Evolutionary conservation across 305 asterid species (phyloP).

Genomic region (Solanum chacoense): DNA sequence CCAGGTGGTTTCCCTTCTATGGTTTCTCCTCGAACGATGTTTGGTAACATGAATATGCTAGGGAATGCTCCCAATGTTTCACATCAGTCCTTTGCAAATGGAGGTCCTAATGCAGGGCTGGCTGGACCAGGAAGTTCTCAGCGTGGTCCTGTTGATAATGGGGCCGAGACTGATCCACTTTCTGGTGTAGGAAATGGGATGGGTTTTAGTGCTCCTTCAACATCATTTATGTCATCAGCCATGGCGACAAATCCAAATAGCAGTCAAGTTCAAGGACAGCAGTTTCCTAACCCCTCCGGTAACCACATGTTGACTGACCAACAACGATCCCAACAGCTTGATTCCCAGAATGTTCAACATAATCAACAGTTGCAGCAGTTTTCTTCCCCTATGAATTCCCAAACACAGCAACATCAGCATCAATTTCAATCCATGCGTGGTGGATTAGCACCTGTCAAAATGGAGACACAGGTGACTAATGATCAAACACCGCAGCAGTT

Average conservation of each 20-base stretch:
- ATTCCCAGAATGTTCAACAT: conserved; percentile 45
- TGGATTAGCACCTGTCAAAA: conserved; percentile 54
- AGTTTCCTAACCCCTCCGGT: conserved; percentile 37
- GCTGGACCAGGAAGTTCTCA: conserved; percentile 43
- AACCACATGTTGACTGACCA: conserved; percentile 55
- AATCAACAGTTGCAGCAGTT: conserved; percentile 67
- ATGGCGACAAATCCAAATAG: conserved; percentile 32
- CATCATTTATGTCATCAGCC: conserved; percentile 35
- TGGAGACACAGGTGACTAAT: conserved; percentile 50
- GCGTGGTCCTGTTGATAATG: conserved; percentile 36
- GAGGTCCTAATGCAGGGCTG: conserved; percentile 41
- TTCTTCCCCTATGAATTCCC: conserved; percentile 39
- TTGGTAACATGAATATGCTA: conserved; percentile 40
- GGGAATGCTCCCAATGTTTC: conserved; percentile 45
- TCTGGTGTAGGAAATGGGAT: conserved; percentile 41
- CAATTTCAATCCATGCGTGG: conserved; percentile 53
- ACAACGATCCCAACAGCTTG: conserved; percentile 55
- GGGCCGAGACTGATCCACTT: conserved; percentile 39
- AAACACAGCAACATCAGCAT: conserved; percentile 48
- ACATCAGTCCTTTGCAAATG: conserved; percentile 61
- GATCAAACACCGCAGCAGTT: conserved; percentile 63
- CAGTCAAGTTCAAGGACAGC: conserved; percentile 61
- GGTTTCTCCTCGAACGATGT: conserved; percentile 51
- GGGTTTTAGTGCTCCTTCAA: conserved; percentile 45
- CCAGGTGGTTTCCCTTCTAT: conserved; percentile 38